Conservation (phyloP, 176 grass and related monocot species). For the Carex cristatella region DNA sequence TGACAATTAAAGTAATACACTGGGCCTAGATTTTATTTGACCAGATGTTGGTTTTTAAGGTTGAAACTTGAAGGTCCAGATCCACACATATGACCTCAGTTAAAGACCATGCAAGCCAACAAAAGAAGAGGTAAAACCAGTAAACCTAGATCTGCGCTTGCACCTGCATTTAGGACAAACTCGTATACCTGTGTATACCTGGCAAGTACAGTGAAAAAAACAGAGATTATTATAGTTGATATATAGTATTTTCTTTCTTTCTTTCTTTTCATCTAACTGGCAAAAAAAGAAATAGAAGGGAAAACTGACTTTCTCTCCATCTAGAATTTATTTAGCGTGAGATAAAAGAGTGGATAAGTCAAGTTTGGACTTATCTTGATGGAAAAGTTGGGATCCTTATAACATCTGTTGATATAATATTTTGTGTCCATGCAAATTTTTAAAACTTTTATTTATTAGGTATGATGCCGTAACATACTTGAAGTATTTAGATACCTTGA, state of each 20-base stretch:
- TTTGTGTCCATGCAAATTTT: not conserved
- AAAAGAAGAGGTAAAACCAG: not conserved
- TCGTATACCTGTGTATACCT: not conserved
- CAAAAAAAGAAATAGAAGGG: not conserved
- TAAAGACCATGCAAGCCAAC: not conserved
- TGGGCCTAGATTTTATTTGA: not conserved
- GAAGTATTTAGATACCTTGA: slow-evolving; percentile 86
- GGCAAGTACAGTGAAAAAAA: not conserved
- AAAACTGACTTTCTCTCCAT: not conserved
- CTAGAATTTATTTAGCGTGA: not conserved
- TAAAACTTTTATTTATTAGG: slow-evolving; percentile 18
- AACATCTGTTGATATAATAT: not conserved
- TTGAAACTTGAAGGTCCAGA: slow-evolving; percentile 1
- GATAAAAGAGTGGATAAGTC: not conserved
- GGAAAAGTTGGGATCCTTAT: not conserved
- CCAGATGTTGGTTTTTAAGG: not conserved
- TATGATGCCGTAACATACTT: slow-evolving; percentile 90
- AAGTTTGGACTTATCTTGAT: not conserved
- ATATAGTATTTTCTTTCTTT: not conserved
- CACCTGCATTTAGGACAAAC: not conserved
- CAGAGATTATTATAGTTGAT: not conserved
- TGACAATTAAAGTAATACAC: not conserved
- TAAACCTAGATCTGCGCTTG: not conserved
- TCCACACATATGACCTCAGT: not conserved
- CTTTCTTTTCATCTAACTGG: not conserved